phyloP scores from a whole-genome alignment of 2,329 filamentous ascomycete genomes.

The Diplodia sapinea region DNA sequence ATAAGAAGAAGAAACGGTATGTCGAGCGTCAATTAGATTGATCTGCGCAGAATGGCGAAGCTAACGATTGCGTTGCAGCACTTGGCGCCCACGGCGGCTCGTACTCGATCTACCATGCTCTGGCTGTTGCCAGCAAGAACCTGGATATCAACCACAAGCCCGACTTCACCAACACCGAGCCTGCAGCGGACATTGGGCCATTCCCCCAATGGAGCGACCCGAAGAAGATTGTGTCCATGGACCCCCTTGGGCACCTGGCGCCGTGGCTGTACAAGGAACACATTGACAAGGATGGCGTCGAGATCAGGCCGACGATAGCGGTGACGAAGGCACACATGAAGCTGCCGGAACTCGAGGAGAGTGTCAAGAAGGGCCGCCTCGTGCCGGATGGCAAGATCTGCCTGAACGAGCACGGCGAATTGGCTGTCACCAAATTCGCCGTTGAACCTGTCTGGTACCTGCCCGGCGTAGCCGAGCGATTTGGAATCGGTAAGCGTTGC shows the following conservation, averaged over 20 bases:
- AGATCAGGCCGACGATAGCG: slow-evolving; percentile 89
- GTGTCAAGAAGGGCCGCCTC: slow-evolving; percentile 78
- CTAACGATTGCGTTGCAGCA: slow-evolving; percentile 47
- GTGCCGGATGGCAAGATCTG: slow-evolving; percentile 86
- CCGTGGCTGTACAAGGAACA: slow-evolving; percentile 82
- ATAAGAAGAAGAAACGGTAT: slow-evolving; percentile 81
- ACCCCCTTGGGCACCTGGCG: slow-evolving; percentile 86
- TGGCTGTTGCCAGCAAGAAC: slow-evolving; percentile 90
- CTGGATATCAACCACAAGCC: slow-evolving; percentile 80
- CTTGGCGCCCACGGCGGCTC: slow-evolving; percentile 82
- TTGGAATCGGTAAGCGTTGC: slow-evolving; percentile 72
- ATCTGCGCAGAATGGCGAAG: neutral
- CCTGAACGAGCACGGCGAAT: slow-evolving; percentile 81
- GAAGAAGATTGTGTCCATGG: slow-evolving; percentile 97
- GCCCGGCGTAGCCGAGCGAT: slow-evolving; percentile 77
- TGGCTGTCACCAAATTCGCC: slow-evolving; percentile 94
- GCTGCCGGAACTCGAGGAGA: slow-evolving; percentile 91
- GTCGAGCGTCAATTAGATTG: slow-evolving; percentile 30
- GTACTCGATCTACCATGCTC: slow-evolving; percentile 93
- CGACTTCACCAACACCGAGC: slow-evolving; percentile 84
- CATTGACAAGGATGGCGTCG: slow-evolving; percentile 78
- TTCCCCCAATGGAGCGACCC: slow-evolving; percentile 88
- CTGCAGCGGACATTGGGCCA: slow-evolving; percentile 85
- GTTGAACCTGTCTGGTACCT: slow-evolving; percentile 80
- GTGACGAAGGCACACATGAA: slow-evolving; percentile 95